Evolutionary conservation across 306 rosid genomes (phyloP), one percentile per base, ranked within the genome.

Genomic region (Lathyrus sativus): DNA sequence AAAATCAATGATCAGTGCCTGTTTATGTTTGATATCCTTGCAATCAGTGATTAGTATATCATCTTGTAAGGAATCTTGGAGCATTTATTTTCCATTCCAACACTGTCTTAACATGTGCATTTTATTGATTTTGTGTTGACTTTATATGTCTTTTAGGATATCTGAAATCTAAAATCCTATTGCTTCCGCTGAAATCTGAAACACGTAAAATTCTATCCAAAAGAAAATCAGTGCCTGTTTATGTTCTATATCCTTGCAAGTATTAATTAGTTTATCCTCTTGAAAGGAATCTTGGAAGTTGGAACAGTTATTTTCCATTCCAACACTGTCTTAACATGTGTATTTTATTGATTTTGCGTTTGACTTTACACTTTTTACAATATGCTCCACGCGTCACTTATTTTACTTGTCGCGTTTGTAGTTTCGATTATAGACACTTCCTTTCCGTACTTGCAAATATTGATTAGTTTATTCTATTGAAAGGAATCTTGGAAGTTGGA

Each of bases 241-340:
- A 56, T 72, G 49, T 65, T 74, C 17, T 43, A 58, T 28, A 59
- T 35, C 50, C 8, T 65, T 53, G 51, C 68, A 70, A 77, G 18
- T 53, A 48, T 65, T 62, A 48, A 68, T 67, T 62, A 46, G 65
- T 54, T 59, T 73, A 37, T 44, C 1, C 42, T 28, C 14, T 46
- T 68, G 39, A 55, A 45, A 3, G 29, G 49, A 79, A 69, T 45
- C 70, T 51, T 70, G 56, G 17, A 59, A 22, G 37, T 51, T 70
- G 50, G 17, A 59, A 22, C 43, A 10, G 19, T 53, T 71, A 6
- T 41, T 76, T 80, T 72, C 43, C 62, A 12, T 65, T 51, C 56
- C 29, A 33, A 13, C 24, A 48, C 45, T 31, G 38, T 69, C 33
- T 56, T 65, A 15, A 77, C 65, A 42, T 1, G 6, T 43, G 51